Conservation (phyloP, 2,329 filamentous ascomycete species). For the Fonsecaea monophora region DNA sequence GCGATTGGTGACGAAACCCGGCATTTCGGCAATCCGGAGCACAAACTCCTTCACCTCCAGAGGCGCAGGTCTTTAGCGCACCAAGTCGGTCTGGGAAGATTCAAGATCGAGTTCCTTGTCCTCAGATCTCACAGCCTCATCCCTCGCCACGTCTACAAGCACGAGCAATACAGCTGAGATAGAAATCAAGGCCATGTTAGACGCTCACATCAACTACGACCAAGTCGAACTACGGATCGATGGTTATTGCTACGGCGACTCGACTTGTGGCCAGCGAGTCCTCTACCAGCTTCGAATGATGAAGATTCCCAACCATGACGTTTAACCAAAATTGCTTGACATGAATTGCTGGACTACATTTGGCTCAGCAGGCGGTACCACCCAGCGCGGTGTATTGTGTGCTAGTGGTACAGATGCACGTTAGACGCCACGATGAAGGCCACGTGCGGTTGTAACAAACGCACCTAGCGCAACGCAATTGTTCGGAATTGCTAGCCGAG, state of each 20-base stretch:
- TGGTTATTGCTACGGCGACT: slow-evolving; percentile 96
- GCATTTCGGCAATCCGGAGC: too few species aligned
- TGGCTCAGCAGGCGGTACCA: slow-evolving; percentile 77
- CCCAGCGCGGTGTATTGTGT: slow-evolving; percentile 80
- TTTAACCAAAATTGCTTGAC: slow-evolving; percentile 92
- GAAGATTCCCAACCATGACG: slow-evolving; percentile 86
- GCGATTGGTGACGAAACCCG: too few species aligned
- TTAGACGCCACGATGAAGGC: too few species aligned
- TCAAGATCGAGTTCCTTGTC: too few species aligned
- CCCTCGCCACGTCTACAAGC: too few species aligned
- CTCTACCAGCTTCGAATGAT: slow-evolving; percentile 72
- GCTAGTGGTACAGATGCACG: slow-evolving; percentile 67
- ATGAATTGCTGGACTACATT: slow-evolving; percentile 53
- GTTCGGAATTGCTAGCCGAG: not conserved
- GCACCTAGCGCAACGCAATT: slow-evolving; percentile 56
- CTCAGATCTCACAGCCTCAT: too few species aligned
- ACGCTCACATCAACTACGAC: slow-evolving; percentile 92
- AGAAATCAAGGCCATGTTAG: slow-evolving; percentile 53
- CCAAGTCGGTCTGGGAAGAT: too few species aligned
- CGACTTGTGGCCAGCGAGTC: slow-evolving; percentile 89
- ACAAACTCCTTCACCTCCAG: too few species aligned
- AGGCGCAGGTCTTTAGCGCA: too few species aligned
- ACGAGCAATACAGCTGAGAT: slow-evolving; percentile 30
- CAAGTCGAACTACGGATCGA: slow-evolving; percentile 92
- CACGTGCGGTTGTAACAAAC: not conserved